Conservation (phyloP, 768 basidiomycete species). For the Dentipellis sp. region DNA sequence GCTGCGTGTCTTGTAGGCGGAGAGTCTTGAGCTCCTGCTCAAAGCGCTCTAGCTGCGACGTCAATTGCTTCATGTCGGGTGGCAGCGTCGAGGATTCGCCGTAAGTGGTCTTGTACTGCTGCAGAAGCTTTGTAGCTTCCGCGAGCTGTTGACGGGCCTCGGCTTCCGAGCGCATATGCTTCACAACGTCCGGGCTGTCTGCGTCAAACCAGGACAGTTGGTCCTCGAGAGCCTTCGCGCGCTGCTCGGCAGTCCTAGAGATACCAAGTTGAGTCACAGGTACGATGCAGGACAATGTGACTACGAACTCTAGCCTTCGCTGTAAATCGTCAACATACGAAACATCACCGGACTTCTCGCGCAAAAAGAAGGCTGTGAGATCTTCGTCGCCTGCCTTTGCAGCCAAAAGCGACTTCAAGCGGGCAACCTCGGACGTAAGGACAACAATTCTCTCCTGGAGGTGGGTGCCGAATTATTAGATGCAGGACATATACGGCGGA, state of each 20-base stretch:
- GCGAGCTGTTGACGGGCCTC: slow-evolving; percentile 41
- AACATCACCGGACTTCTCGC: slow-evolving; percentile 41
- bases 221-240: slow-evolving; percentile 41
- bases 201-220: slow-evolving; percentile 34
- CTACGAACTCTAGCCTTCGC: slow-evolving; percentile 43
- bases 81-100: slow-evolving; percentile 39
- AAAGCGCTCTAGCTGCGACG: slow-evolving; percentile 48
- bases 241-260: slow-evolving; percentile 28
- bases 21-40: slow-evolving; percentile 60
- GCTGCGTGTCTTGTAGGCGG: slow-evolving; percentile 54
- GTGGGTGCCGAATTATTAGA: background rate
- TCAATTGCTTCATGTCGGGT: slow-evolving; percentile 43
- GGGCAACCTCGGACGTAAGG: slow-evolving; percentile 61
- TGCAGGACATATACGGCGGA: background rate
- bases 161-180: slow-evolving; percentile 40
- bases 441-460: slow-evolving; percentile 62
- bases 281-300: background rate
- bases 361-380: slow-evolving; percentile 60
- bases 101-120: slow-evolving; percentile 53
- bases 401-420: slow-evolving; percentile 71
- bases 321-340: slow-evolving; percentile 46
- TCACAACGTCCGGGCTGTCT: slow-evolving; percentile 43
- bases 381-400: slow-evolving; percentile 64
- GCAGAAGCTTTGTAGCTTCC: slow-evolving; percentile 37
- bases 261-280: background rate